phyloP scores from a whole-genome alignment of 306 rosid genomes.

The Quercus mongolica region DNA sequence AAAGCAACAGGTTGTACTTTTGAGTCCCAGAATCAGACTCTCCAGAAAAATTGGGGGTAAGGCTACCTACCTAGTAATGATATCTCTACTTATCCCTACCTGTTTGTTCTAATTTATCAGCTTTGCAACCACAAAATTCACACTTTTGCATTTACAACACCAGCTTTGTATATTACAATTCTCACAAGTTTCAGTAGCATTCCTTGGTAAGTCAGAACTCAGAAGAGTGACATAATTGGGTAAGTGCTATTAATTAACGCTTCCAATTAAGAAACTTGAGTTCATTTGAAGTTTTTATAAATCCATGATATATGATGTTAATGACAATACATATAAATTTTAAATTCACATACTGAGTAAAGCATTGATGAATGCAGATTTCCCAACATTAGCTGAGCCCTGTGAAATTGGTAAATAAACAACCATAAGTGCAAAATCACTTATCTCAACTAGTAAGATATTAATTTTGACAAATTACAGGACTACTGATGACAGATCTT shows the following conservation, averaged over 20 bases:
- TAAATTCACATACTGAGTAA: conserved; percentile 66
- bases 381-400: conserved; percentile 98
- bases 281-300: background rate
- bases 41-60: too few relatives aligned
- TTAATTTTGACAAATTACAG: background rate
- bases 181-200: background rate
- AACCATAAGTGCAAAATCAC: conserved; percentile 12
- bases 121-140: background rate
- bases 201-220: background rate
- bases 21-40: too few relatives aligned
- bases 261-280: background rate
- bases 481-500: too few relatives aligned
- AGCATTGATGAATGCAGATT: conserved; percentile 92
- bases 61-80: background rate
- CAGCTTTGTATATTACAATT: background rate
- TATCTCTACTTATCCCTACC: background rate
- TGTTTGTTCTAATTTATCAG: background rate
- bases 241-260: background rate
- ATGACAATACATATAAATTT: background rate
- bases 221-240: background rate
- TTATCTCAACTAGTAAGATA: background rate
- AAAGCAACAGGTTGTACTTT: too few relatives aligned
- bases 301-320: background rate
- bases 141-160: background rate
- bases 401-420: conserved; percentile 21